phyloP scores from a whole-genome alignment of 768 basidiomycete genomes.

The Termitomyces sp. region DNA sequence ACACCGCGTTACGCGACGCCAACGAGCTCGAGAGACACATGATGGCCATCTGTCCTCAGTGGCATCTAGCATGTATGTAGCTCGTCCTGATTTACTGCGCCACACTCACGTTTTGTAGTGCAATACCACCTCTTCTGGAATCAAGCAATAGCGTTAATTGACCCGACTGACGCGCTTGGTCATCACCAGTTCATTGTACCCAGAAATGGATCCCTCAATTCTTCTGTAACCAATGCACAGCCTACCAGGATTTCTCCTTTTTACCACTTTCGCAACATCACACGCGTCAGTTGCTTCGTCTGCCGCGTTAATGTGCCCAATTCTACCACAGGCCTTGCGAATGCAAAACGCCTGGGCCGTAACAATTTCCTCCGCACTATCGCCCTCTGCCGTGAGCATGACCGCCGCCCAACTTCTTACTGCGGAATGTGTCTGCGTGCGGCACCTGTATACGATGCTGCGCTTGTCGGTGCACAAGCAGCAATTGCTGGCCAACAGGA shows the following conservation, averaged over 20 bases:
- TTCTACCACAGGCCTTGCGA: conserved; percentile 43
- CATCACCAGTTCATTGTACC: conserved; percentile 44
- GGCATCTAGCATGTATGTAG: conserved; percentile 55
- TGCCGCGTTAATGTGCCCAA: conserved; percentile 66
- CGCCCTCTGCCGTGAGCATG: conserved; percentile 60
- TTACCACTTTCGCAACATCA: conserved; percentile 59
- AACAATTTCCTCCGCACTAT: conserved; percentile 42
- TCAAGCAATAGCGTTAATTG: conserved; percentile 55
- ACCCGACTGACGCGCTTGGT: conserved; percentile 53
- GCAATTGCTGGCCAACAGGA: conserved; percentile 18
- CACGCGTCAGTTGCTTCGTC: conserved; percentile 50
- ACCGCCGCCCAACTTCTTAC: conserved; percentile 44
- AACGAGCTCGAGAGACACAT: conserved; percentile 50
- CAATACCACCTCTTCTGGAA: conserved; percentile 70
- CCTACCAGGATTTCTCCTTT: conserved; percentile 43
- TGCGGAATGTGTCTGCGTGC: conserved; percentile 72
- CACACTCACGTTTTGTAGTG: conserved; percentile 33
- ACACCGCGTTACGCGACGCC: conserved; percentile 57
- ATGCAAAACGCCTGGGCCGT: conserved; percentile 39
- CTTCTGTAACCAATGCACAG: conserved; percentile 27
- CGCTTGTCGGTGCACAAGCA: conserved; percentile 9
- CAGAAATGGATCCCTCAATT: conserved; percentile 26
- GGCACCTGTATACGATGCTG: conserved; percentile 37
- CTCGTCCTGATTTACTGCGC: neutral
- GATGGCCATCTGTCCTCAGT: conserved; percentile 59